Conservation (phyloP, 768 basidiomycete genomes). For the Trametes cubensis region DNA sequence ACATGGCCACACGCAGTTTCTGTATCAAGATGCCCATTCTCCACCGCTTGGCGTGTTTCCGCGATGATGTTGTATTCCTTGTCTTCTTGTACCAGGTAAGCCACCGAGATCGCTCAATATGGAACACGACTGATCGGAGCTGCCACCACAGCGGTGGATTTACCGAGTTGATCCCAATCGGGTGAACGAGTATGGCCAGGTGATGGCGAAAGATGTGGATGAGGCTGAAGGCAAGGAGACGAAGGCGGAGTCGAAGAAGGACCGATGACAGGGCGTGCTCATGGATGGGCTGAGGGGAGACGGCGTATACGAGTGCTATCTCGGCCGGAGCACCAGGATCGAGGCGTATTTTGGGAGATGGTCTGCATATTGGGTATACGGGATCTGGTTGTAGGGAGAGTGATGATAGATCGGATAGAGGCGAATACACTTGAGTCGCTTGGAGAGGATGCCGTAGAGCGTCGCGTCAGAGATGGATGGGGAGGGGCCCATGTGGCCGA, state of each 20-base stretch:
- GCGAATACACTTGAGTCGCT: conserved; percentile 11
- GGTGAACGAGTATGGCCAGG: conserved; percentile 95
- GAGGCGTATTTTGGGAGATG: conserved; percentile 7
- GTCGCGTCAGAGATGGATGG: conserved; percentile 6
- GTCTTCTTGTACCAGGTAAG: conserved; percentile 90
- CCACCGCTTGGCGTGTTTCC: conserved; percentile 88
- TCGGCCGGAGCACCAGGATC: conserved; percentile 28
- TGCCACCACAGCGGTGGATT: conserved; percentile 78
- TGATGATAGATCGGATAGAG: conserved; percentile 21
- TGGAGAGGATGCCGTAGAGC: background rate
- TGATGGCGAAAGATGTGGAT: conserved; percentile 54
- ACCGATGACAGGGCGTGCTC: conserved; percentile 34
- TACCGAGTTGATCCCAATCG: conserved; percentile 95
- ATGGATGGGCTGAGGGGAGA: conserved; percentile 7
- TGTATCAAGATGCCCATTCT: conserved; percentile 97
- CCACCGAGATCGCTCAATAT: background rate
- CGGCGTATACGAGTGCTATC: conserved; percentile 21
- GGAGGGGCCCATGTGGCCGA: background rate
- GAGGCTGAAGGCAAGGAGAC: conserved; percentile 38
- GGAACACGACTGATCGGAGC: conserved; percentile 21
- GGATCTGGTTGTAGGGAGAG: conserved; percentile 8
- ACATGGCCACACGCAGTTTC: conserved; percentile 52
- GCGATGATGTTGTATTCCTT: conserved; percentile 89
- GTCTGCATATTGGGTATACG: conserved; percentile 15
- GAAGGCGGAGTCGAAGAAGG: conserved; percentile 37